Evolutionary conservation across 2,329 filamentous ascomycete genomes (phyloP).

Genomic region (Aspergillus alliaceus): DNA sequence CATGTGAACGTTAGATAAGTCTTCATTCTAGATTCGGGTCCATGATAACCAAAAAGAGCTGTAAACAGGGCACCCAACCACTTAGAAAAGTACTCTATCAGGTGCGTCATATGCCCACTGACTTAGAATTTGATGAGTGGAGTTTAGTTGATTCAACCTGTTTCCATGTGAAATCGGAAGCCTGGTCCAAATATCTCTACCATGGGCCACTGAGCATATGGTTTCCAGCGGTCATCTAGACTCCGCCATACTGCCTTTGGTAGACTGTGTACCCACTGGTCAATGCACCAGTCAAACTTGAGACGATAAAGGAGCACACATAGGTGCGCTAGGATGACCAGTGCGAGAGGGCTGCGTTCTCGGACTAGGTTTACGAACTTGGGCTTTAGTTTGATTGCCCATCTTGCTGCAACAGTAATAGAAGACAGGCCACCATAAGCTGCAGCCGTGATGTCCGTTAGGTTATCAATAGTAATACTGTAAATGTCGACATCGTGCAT

Average conservation of each 20-base stretch:
- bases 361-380: conserved; percentile 38
- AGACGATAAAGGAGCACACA: conserved; percentile 60
- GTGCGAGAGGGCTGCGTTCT: conserved; percentile 37
- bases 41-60: too few relatives aligned
- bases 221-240: conserved; percentile 32
- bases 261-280: conserved; percentile 65
- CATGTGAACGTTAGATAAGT: neutral
- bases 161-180: conserved; percentile 8
- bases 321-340: conserved; percentile 65
- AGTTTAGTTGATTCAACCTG: neutral
- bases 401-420: conserved; percentile 47
- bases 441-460: conserved; percentile 27
- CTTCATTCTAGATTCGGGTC: neutral
- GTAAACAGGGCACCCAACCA: too few relatives aligned
- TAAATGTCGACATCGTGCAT: conserved; percentile 27
- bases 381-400: conserved; percentile 37
- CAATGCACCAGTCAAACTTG: conserved; percentile 64
- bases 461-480: conserved; percentile 24
- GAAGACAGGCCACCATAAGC: conserved; percentile 48
- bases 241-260: conserved; percentile 58
- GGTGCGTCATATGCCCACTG: too few relatives aligned
- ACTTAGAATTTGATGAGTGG: neutral
- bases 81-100: too few relatives aligned
- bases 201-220: conserved; percentile 32
- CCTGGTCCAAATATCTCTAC: conserved; percentile 27